Percentiles rank a stretch among this genome's conserved stretches.
Evolutionary conservation across 2,329 filamentous ascomycete species (phyloP).

Genomic region (Endothia cerciana): DNA sequence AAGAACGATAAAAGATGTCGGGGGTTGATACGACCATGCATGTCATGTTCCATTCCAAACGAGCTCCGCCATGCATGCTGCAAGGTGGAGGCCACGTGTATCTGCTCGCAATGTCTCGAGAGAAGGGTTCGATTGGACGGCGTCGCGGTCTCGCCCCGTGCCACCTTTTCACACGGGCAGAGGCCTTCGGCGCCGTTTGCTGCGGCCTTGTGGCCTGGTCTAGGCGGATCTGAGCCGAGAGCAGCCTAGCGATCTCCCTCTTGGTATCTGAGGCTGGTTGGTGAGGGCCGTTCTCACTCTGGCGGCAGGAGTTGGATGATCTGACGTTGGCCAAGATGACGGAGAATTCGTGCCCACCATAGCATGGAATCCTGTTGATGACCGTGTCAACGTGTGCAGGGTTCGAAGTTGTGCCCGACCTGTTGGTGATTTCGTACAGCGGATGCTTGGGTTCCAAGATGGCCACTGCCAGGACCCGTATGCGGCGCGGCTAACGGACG

Average conservation of each 20-base stretch:
- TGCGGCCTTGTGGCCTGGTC: neutral
- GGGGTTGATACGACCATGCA: neutral
- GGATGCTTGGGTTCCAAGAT: neutral
- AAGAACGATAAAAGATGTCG: neutral
- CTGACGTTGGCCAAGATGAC: neutral
- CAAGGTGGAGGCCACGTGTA: slow-evolving; percentile 20
- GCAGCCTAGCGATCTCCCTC: neutral
- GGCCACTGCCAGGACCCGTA: neutral
- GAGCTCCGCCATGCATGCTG: slow-evolving; percentile 4
- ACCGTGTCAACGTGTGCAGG: neutral
- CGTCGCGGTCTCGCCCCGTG: neutral
- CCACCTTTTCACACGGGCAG: neutral
- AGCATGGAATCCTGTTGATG: neutral
- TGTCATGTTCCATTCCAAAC: slow-evolving; percentile 1
- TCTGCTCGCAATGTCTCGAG: slow-evolving; percentile 2
- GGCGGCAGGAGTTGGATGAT: neutral
- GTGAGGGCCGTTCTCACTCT: neutral
- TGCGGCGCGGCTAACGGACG: slow-evolving; percentile 4
- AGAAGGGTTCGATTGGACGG: neutral
- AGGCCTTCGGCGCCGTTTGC: neutral
- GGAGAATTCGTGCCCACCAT: neutral
- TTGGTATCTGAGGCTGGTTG: neutral
- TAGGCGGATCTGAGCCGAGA: neutral
- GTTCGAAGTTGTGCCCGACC: neutral
- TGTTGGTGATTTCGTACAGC: neutral